Conservation (phyloP, 73 alveolate species). For the Symbiodinium natans region DNA sequence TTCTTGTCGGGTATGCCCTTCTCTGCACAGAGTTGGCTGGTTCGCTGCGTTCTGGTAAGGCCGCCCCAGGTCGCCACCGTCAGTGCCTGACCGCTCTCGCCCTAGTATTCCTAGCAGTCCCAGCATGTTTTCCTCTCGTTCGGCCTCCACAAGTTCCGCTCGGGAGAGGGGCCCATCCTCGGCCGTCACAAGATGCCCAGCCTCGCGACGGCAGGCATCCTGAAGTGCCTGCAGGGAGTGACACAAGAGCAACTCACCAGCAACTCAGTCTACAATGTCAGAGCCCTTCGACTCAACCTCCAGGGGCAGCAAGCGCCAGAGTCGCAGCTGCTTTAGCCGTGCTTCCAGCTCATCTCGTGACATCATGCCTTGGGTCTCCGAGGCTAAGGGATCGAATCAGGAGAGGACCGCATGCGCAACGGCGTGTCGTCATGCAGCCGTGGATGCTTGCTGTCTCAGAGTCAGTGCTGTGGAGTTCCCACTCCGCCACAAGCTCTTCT, state of each 20-base stretch:
- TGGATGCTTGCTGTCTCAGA: neutral
- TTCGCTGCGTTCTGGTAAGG: slow-evolving; percentile 38
- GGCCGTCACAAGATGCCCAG: slow-evolving; percentile 27
- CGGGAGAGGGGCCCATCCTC: slow-evolving; percentile 42
- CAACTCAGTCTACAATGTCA: too few species aligned
- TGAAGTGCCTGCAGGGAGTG: slow-evolving; percentile 4
- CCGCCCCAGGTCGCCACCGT: slow-evolving; percentile 87
- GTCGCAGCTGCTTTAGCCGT: slow-evolving; percentile 38
- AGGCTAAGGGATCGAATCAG: too few species aligned
- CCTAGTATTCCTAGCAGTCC: too few species aligned
- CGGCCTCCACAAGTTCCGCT: slow-evolving; percentile 51
- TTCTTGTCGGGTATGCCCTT: slow-evolving; percentile 65
- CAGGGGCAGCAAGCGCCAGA: slow-evolving; percentile 71
- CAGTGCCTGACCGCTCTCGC: neutral
- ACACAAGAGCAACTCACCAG: neutral
- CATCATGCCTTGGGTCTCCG: neutral
- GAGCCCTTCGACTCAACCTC: too few species aligned
- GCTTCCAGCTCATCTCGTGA: neutral
- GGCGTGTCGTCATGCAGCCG: neutral
- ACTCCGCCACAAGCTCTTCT: slow-evolving; percentile 25
- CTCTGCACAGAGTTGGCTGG: slow-evolving; percentile 54
- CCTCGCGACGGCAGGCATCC: slow-evolving; percentile 57
- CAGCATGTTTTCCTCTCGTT: too few species aligned
- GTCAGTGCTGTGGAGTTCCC: neutral
- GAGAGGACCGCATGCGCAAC: too few species aligned